These are phyloP conservation scores for Antitrichia curtipendula DNA, from an alignment of 225 moss, liverwort and hornwort genomes.

Conservation along the genomic window DNA sequence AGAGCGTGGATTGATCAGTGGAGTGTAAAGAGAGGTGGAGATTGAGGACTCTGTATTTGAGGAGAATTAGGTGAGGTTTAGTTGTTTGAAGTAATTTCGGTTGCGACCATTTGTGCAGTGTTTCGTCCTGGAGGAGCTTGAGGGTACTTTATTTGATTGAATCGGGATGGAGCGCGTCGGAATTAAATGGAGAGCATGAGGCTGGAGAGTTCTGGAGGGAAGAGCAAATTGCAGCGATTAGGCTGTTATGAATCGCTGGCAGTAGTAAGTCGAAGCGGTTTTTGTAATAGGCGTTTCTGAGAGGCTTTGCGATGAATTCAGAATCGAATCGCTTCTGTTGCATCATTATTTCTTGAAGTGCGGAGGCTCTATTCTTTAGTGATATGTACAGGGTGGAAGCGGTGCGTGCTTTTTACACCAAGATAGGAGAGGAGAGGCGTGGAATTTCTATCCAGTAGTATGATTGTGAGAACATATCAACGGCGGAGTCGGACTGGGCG, in stretches of 20 bases:
- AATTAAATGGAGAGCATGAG: not conserved
- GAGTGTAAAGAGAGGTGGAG: not conserved
- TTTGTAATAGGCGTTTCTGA: not conserved
- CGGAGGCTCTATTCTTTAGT: not conserved
- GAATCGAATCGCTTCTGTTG: not conserved
- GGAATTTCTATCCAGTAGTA: constrained; percentile 25
- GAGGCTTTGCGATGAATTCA: not conserved
- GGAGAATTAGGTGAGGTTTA: not conserved
- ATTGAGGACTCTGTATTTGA: not conserved
- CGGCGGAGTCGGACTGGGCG: constrained; percentile 89
- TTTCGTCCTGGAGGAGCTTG: not conserved
- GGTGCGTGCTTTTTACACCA: not conserved
- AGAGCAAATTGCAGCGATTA: not conserved
- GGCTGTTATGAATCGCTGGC: not conserved
- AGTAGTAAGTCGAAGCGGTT: not conserved
- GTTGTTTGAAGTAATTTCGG: not conserved
- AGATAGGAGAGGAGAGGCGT: constrained; percentile 1
- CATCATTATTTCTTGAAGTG: not conserved
- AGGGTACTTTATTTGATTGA: not conserved
- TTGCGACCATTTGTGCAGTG: not conserved
- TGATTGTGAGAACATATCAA: constrained; percentile 98
- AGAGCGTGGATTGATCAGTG: not conserved
- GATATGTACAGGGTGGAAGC: constrained; percentile 20
- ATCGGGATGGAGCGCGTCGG: not conserved
- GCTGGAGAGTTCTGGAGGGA: not conserved